These are phyloP conservation scores for Boletus semigastroideus DNA, from an alignment of 1,284 basidiomycete genomes.

Conservation along the genomic window DNA sequence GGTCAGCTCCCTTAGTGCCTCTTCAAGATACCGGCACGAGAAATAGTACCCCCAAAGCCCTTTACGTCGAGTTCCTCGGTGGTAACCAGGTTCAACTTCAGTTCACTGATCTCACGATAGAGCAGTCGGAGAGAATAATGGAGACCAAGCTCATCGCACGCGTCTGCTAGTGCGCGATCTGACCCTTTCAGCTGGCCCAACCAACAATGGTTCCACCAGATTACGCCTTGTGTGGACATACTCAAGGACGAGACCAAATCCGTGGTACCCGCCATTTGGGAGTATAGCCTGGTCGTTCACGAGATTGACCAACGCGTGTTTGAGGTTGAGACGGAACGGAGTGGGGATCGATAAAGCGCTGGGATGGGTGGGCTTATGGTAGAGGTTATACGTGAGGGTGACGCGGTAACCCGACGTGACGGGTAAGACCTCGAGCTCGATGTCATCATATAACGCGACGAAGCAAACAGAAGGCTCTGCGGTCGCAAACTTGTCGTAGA, in stretches of 20 bases:
- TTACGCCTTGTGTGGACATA: no score
- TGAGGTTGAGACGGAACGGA: not conserved
- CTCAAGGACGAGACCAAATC: conserved; percentile 7
- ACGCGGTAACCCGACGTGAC: conserved; percentile 21
- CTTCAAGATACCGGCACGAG: not conserved
- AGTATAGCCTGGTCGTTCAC: conserved; percentile 32
- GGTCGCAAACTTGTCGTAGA: not conserved
- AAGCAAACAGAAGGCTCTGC: conserved; percentile 24
- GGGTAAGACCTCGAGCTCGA: conserved; percentile 39
- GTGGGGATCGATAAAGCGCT: not conserved
- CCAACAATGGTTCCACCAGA: not conserved
- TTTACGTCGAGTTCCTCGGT: conserved; percentile 11
- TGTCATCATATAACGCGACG: conserved; percentile 39
- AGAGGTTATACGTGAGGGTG: conserved; percentile 40
- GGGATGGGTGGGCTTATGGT: conserved; percentile 17
- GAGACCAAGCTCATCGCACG: conserved; percentile 3
- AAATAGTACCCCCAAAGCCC: no score
- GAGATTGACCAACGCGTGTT: conserved; percentile 29
- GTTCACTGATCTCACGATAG: not conserved
- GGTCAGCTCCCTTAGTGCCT: conserved; percentile 6
- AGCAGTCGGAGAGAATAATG: not conserved
- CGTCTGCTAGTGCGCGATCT: conserved; percentile 39
- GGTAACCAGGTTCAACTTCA: conserved; percentile 7
- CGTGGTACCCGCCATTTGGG: conserved; percentile 5
- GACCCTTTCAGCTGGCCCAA: conserved; percentile 20